phyloP scores from a whole-genome alignment of 2,329 filamentous ascomycete genomes.

The Periconia sp. region DNA sequence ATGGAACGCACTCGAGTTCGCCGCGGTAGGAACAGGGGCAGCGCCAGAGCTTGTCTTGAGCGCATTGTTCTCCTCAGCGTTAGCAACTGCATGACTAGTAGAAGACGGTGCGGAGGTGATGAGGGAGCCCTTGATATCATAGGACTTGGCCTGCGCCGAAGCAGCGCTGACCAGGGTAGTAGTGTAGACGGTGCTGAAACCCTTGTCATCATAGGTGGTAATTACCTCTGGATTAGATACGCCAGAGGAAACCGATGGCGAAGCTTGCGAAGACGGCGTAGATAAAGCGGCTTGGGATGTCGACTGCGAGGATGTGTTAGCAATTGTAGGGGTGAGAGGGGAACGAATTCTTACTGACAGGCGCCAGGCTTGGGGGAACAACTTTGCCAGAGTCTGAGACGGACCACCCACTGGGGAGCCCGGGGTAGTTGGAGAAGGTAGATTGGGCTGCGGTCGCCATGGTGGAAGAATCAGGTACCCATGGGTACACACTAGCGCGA shows the following conservation, averaged over 20 bases:
- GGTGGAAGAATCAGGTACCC: slow-evolving; percentile 64
- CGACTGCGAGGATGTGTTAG: slow-evolving; percentile 46
- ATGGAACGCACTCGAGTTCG: slow-evolving; percentile 17
- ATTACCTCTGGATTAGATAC: slow-evolving; percentile 44
- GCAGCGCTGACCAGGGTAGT: slow-evolving; percentile 45
- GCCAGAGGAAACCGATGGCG: slow-evolving; percentile 35
- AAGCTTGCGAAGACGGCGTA: slow-evolving; percentile 57
- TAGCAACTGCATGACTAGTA: slow-evolving; percentile 11
- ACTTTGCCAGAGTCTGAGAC: slow-evolving; percentile 82
- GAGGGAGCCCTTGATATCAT: slow-evolving; percentile 54
- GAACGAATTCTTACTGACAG: slow-evolving; percentile 66
- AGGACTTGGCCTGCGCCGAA: slow-evolving; percentile 47
- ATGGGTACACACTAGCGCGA: slow-evolving; percentile 58
- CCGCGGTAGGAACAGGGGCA: slow-evolving; percentile 15
- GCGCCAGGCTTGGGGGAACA: slow-evolving; percentile 71
- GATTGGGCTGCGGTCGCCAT: slow-evolving; percentile 56
- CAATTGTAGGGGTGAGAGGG: slow-evolving; percentile 7
- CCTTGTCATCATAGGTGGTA: slow-evolving; percentile 56
- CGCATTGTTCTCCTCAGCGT: slow-evolving; percentile 20
- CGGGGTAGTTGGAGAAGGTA: slow-evolving; percentile 55
- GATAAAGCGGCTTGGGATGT: slow-evolving; percentile 59
- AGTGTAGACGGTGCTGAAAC: slow-evolving; percentile 57
- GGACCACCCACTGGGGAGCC: slow-evolving; percentile 80
- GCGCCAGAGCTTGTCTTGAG: slow-evolving; percentile 9
- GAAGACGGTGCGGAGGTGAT: slow-evolving; percentile 36